Conservation (phyloP, 129 eudicot species). For the Centella asiatica region DNA sequence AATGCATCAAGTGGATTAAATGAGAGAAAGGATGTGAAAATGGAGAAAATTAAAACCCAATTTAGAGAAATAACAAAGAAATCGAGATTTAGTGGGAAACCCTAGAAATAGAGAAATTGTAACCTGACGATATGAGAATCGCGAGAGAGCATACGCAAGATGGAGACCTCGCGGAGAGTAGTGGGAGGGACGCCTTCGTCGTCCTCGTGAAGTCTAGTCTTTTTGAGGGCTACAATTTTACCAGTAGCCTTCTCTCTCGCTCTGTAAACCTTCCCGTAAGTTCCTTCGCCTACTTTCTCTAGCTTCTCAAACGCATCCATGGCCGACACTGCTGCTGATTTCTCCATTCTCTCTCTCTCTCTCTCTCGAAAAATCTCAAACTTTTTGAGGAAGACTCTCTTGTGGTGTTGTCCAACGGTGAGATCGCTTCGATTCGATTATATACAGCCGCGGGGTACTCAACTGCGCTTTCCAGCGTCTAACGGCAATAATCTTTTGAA, state of each 20-base stretch:
- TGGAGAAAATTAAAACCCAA: constrained; percentile 10
- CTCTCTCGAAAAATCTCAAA: not conserved
- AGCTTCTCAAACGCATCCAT: constrained; percentile 92
- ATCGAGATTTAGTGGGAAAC: not conserved
- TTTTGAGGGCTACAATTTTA: constrained; percentile 74
- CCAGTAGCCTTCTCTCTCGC: constrained; percentile 84
- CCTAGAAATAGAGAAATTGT: not conserved
- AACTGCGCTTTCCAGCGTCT: no score
- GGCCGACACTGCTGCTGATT: constrained; percentile 27
- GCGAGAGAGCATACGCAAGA: constrained; percentile 82
- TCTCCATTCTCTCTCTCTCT: constrained; percentile 16
- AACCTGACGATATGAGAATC: constrained; percentile 84
- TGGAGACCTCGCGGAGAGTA: constrained; percentile 79
- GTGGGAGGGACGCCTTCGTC: constrained; percentile 92
- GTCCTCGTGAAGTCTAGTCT: constrained; percentile 82
- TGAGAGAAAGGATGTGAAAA: not conserved
- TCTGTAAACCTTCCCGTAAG: constrained; percentile 83
- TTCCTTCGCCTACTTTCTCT: constrained; percentile 89
- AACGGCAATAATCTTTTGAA: constrained; percentile 30
- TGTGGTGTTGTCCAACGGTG: no score
- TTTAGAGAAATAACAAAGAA: not conserved
- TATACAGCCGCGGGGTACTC: constrained; percentile 17
- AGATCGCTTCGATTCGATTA: not conserved
- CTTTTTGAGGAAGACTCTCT: no score
- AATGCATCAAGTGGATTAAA: not conserved